Conservation (phyloP, 352 stramenopile species). For the Sclerospora graminicola region DNA sequence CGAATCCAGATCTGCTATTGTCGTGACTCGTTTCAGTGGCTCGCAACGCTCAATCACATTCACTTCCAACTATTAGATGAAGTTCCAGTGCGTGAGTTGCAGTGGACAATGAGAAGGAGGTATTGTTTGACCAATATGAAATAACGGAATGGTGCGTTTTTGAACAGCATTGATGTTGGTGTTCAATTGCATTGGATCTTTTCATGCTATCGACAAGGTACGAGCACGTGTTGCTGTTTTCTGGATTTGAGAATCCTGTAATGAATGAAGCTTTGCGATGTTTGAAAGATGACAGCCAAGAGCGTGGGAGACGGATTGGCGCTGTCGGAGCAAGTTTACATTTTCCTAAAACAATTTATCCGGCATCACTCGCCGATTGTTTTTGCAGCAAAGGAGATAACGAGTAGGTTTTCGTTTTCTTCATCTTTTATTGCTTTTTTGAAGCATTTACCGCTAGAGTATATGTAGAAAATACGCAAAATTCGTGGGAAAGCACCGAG, state of each 20-base stretch:
- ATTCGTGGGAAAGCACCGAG: slow-evolving; percentile 37
- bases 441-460: background rate
- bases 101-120: background rate
- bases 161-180: slow-evolving; percentile 39
- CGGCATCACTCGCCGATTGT: slow-evolving; percentile 61
- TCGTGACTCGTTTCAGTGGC: slow-evolving; percentile 61
- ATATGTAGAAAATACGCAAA: slow-evolving; percentile 11
- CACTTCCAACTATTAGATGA: slow-evolving; percentile 50
- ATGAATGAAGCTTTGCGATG: too few species aligned
- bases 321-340: slow-evolving; percentile 49
- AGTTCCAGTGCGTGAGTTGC: slow-evolving; percentile 30
- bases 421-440: background rate
- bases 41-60: slow-evolving; percentile 61
- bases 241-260: too few species aligned
- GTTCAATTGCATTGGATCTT: slow-evolving; percentile 54
- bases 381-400: slow-evolving; percentile 37
- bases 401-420: slow-evolving; percentile 14
- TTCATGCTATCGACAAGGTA: slow-evolving; percentile 61
- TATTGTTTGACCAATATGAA: slow-evolving; percentile 1
- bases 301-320: slow-evolving; percentile 41
- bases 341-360: slow-evolving; percentile 61
- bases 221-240: background rate
- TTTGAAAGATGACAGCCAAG: slow-evolving; percentile 32
- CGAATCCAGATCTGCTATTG: slow-evolving; percentile 39
- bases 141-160: background rate